Evolutionary conservation across 192 early-diverging fungal species (phyloP).

Genomic region (Backusella liffmaniae): DNA sequence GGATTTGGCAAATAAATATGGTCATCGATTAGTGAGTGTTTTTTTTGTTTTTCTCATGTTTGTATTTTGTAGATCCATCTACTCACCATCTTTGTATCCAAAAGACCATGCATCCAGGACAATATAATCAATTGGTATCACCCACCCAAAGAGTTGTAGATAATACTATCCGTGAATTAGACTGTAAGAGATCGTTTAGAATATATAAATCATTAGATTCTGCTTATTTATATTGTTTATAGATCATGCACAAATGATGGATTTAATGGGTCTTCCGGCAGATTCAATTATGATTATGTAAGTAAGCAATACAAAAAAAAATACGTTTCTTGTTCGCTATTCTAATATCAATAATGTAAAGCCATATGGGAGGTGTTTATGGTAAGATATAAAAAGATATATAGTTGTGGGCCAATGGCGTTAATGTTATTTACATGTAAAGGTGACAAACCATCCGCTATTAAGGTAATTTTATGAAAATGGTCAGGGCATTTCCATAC

Average conservation of each 20-base stretch:
- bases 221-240: neutral
- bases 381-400: neutral
- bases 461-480: conserved; percentile 10
- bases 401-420: neutral
- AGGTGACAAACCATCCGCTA: conserved; percentile 20
- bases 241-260: conserved; percentile 46
- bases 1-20: conserved; percentile 34
- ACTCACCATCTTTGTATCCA: neutral
- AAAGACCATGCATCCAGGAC: conserved; percentile 51
- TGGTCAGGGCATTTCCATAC: neutral
- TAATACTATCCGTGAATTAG: conserved; percentile 38
- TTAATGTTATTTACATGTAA: neutral
- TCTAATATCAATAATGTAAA: conserved; percentile 11
- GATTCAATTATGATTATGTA: conserved; percentile 54
- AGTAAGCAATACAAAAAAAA: conserved; percentile 1
- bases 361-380: conserved; percentile 34
- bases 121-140: conserved; percentile 45
- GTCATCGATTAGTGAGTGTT: conserved; percentile 39
- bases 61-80: neutral
- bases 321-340: neutral
- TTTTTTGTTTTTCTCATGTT: neutral
- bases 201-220: neutral
- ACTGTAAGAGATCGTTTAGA: neutral
- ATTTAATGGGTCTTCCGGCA: conserved; percentile 38
- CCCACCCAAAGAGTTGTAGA: conserved; percentile 36